Evolutionary conservation across 2,329 filamentous ascomycete species (phyloP).

Genomic region (Talaromyces sp.): DNA sequence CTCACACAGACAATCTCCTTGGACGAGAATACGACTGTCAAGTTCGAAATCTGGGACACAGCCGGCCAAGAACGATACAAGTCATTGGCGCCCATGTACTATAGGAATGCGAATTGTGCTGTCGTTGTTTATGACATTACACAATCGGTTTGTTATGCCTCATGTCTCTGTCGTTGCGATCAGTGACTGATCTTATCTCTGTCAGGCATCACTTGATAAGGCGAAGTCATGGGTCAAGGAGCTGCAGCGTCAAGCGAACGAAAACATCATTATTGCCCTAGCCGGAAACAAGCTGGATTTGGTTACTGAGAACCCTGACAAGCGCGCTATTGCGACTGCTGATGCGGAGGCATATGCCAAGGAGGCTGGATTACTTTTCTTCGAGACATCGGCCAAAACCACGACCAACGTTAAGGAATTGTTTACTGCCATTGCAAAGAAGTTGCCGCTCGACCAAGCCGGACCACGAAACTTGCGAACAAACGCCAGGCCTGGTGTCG

Average conservation of each 20-base stretch:
- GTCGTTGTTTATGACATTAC: conserved; percentile 99
- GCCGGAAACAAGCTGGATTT: conserved; percentile 98
- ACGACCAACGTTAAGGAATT: conserved; percentile 92
- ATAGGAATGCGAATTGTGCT: conserved; percentile 97
- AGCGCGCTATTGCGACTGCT: conserved; percentile 81
- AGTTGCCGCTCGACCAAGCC: conserved; percentile 90
- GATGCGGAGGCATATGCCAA: conserved; percentile 94
- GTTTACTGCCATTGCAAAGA: conserved; percentile 97
- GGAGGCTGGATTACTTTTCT: conserved; percentile 92
- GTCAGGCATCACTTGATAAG: conserved; percentile 90
- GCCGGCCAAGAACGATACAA: conserved; percentile 99
- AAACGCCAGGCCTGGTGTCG: conserved; percentile 61
- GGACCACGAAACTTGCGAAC: conserved; percentile 81
- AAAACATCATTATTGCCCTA: conserved; percentile 98
- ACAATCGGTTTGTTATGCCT: conserved; percentile 70
- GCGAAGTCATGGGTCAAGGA: conserved; percentile 99
- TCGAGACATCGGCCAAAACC: conserved; percentile 97
- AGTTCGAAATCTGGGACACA: conserved; percentile 99
- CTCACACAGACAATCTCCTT: conserved; percentile 98
- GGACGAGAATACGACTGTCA: conserved; percentile 96
- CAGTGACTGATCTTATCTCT: conserved; percentile 19
- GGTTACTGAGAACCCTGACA: conserved; percentile 89
- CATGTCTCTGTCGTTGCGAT: background rate
- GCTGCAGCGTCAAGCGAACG: conserved; percentile 95
- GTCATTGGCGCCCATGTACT: conserved; percentile 98